A percentile compares a stretch with the other conserved stretches of the same genome.
These are phyloP conservation scores for Apiotrichum siamense DNA, from an alignment of 1,284 basidiomycete genomes.

Conservation along the genomic window DNA sequence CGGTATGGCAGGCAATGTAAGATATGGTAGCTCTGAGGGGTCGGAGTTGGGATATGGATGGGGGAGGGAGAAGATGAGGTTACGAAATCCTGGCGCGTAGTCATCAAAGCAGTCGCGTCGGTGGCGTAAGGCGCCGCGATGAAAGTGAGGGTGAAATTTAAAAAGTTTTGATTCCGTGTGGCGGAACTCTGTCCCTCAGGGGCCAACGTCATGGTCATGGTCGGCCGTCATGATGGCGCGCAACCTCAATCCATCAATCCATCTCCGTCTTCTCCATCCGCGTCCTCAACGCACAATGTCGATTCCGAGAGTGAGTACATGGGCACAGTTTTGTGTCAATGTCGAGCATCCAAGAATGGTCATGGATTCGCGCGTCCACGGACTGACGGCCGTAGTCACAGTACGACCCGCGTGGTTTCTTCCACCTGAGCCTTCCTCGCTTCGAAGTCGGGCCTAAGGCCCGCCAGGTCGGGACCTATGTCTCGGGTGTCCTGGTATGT, in stretches of 20 bases:
- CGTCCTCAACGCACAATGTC: constrained; percentile 23
- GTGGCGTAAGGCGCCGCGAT: background rate
- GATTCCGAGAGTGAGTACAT: constrained; percentile 23
- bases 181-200: background rate
- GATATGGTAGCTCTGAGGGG: too few species aligned
- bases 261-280: background rate
- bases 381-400: constrained; percentile 47
- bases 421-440: constrained; percentile 51
- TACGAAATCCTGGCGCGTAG: background rate
- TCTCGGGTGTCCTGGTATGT: constrained; percentile 81
- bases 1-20: too few species aligned
- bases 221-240: background rate
- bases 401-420: constrained; percentile 84
- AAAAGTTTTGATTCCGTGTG: background rate
- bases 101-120: constrained; percentile 16
- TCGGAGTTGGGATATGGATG: too few species aligned
- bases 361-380: background rate
- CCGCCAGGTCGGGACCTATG: constrained; percentile 79
- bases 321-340: too few species aligned
- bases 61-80: too few species aligned
- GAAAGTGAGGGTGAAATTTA: background rate
- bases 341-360: too few species aligned
- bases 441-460: constrained; percentile 46
- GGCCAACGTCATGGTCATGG: background rate
- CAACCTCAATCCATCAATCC: background rate